A percentile compares a stretch with the other conserved stretches of the same genome.
Evolutionary conservation across 352 stramenopile species (phyloP).

Genomic region (Nothophytophthora sp.): DNA sequence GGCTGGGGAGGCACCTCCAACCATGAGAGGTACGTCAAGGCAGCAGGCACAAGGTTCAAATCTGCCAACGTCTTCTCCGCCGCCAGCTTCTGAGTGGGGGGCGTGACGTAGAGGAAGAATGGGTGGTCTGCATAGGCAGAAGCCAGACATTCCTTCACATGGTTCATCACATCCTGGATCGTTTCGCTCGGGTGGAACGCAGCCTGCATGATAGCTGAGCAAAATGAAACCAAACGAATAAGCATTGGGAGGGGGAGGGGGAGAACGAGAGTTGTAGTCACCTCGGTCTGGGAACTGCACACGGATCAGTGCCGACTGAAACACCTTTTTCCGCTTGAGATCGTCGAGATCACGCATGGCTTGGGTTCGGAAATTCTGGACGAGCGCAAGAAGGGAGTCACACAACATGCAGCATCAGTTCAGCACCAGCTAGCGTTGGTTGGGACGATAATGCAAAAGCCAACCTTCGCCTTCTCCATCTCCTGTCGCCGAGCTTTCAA

Average conservation of each 20-base stretch:
- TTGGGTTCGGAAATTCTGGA: constrained; percentile 81
- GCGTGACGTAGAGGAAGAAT: constrained; percentile 85
- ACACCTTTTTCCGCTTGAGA: constrained; percentile 83
- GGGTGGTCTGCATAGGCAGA: constrained; percentile 12
- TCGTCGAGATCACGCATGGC: constrained; percentile 89
- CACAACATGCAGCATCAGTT: not conserved
- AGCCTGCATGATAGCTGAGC: constrained; percentile 73
- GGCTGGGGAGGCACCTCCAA: constrained; percentile 22
- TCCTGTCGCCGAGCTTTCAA: constrained; percentile 70
- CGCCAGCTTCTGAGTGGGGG: constrained; percentile 66
- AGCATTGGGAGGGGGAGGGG: no score
- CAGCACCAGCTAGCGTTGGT: not conserved
- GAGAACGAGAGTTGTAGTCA: no score
- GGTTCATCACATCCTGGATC: constrained; percentile 64
- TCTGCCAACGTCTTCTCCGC: constrained; percentile 60
- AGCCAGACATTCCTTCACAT: constrained; percentile 58
- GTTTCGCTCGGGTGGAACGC: constrained; percentile 84
- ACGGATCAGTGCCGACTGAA: constrained; percentile 72
- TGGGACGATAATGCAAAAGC: constrained; percentile 3
- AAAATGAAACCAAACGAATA: not conserved
- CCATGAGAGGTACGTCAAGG: constrained; percentile 81
- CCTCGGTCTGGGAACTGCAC: constrained; percentile 86
- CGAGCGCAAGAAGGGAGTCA: not conserved
- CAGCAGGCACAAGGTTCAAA: constrained; percentile 76
- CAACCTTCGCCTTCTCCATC: constrained; percentile 79